Evolutionary conservation across 306 rosid species (phyloP), one percentile per base, ranked within the genome.

Genomic region (Trifolium dubium): DNA sequence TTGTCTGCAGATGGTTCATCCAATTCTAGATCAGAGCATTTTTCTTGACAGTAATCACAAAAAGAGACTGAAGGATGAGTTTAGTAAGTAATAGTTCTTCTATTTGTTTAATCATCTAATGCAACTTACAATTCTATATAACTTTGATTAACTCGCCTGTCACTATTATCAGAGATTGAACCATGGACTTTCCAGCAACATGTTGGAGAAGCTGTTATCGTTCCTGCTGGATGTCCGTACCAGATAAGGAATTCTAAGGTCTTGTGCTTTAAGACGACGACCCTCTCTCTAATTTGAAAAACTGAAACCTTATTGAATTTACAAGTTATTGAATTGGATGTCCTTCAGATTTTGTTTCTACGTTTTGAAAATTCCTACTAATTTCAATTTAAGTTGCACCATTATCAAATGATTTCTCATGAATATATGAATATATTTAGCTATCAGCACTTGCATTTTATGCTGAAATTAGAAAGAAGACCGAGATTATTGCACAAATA

Each of bases 161-260:
- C 69, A 8, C 79, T 81, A 41, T 79, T 40, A 50, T 75, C 84
- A 94, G 99, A 89, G 80, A 87, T 94, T 82, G 99, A 94, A 84
- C 99, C 99, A 28, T 94, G 99, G 99, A 84, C 87, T 67, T 94
- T 94, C 61, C 87, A 82, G 83, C 99, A 94, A 84, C 94, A 73
- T 40, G 88, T 85, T 73, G 99, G 99, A 76, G 97, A 92, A 85
- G 99, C 99, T 79, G 96, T 94, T 73, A 88, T 92, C 84, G 83
- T 94, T 74, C 99, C 99, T 39, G 99, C 99, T 46, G 99, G 99
- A 71, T 94, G 99, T 77, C 97, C 99, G 14, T 90, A 94, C 83
- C 99, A 94, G 88, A 94, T 94, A 62, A 88, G 83, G 74, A 90
- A 85, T 86, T 76, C 96, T 31, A 92, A 94, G 99, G 99, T 92